Evolutionary conservation across 2,329 filamentous ascomycete species (phyloP), one percentile per base, ranked within the genome.

Genomic region (Plectosphaerella sp.): DNA sequence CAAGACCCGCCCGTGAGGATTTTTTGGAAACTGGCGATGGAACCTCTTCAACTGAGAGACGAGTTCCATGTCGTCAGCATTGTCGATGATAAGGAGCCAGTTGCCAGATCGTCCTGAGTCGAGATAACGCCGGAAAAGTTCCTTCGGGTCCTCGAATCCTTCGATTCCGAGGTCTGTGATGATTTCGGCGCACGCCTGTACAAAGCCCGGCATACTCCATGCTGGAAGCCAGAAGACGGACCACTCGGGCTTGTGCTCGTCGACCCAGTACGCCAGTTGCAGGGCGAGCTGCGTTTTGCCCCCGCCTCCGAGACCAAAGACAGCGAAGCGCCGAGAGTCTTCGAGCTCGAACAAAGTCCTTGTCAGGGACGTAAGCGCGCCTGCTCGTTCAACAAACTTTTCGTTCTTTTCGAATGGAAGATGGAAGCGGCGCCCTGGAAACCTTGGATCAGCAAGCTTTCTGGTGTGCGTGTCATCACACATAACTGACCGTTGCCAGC

Each of bases 141-240:
- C 33, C 33, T 51, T 56, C 8, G 37, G 28, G 14, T 49, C 45
- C 28, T 33, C 1, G 11, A 7, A 12, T 10, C 28, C 28, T 12
- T 33, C 28, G 28, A 53, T 9, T 3, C 28, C 45, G 12, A 74
- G 61, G 57, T 63, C 59, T 36, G 57, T 61, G 2, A 61, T 65
- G 3, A 74, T 64, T 4, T 64, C 62, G 2, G 45, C 48, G 52
- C 68, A 75, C 15, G 70, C 70, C 49, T 71, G 41, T 5, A 18
- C n/a, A 16, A 43, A 43, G 9, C 41, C 22, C 4, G 41, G n/a
- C 16, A 10, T 9, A 52, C 67, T 72, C 22, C 64, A 60, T 7
- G 68, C 72, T 6, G 71, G 65, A 4, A 77, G 63, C 74, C 71
- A 78, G 54, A 78, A 69, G 49, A 79, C 58, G 0, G 68, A 72